phyloP scores from a whole-genome alignment of 2,329 filamentous ascomycete genomes.

The Epichloe gansuensis region DNA sequence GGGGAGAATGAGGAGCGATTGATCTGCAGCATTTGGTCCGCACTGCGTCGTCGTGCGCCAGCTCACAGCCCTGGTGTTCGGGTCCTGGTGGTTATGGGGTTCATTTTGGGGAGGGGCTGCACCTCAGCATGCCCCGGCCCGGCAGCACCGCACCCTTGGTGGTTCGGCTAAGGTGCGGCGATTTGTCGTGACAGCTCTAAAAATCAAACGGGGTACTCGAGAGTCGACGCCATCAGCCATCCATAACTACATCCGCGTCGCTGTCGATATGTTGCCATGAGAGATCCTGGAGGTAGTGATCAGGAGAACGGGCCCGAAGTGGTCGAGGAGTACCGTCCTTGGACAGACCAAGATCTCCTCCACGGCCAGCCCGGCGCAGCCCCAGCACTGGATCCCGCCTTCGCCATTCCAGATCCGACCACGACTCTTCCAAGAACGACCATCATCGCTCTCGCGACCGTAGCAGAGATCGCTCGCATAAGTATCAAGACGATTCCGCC shows the following conservation, averaged over 20 bases:
- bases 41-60: neutral
- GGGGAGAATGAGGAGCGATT: neutral
- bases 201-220: slow-evolving; percentile 22
- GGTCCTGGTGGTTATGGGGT: neutral
- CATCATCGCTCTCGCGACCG: slow-evolving; percentile 27
- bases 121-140: neutral
- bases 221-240: slow-evolving; percentile 15
- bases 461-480: slow-evolving; percentile 22
- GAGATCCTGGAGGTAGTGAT: slow-evolving; percentile 24
- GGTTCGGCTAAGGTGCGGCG: slow-evolving; percentile 27
- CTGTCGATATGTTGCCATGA: slow-evolving; percentile 30
- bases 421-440: slow-evolving; percentile 19
- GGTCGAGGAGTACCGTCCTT: slow-evolving; percentile 22
- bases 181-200: slow-evolving; percentile 26
- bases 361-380: slow-evolving; percentile 19
- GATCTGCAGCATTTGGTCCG: neutral
- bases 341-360: slow-evolving; percentile 21
- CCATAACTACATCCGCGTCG: slow-evolving; percentile 22
- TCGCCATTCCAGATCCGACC: slow-evolving; percentile 21
- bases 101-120: neutral
- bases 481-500: slow-evolving; percentile 15
- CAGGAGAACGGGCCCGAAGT: slow-evolving; percentile 24
- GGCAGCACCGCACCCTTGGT: neutral
- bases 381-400: slow-evolving; percentile 18
- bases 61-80: neutral